Conservation (phyloP, 2,329 filamentous ascomycete species). For the Colletotrichum graminicola region DNA sequence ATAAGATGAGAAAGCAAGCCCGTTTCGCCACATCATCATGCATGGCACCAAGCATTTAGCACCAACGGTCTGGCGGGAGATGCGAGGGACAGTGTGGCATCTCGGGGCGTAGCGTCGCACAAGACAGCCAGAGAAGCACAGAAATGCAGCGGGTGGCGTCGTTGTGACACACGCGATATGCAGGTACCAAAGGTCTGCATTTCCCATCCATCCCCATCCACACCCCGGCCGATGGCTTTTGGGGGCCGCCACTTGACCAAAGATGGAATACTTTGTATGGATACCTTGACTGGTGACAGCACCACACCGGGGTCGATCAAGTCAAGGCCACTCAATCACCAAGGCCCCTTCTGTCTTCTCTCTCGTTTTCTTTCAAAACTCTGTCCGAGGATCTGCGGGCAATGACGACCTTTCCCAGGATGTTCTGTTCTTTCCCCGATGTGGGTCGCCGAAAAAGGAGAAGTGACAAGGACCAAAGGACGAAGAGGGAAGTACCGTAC, state of each 20-base stretch:
- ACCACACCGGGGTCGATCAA: too few relatives aligned
- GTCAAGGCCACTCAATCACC: too few relatives aligned
- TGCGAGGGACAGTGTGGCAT: slow-evolving; percentile 20
- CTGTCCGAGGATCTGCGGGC: slow-evolving; percentile 29
- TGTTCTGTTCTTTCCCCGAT: slow-evolving; percentile 2
- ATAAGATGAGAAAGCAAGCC: slow-evolving; percentile 1
- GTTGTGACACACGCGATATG: slow-evolving; percentile 35
- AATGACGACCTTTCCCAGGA: slow-evolving; percentile 17
- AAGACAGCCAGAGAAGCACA: neutral
- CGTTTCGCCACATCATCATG: slow-evolving; percentile 15
- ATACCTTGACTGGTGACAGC: too few relatives aligned
- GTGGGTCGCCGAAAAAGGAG: slow-evolving; percentile 5
- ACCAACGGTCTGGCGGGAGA: slow-evolving; percentile 37
- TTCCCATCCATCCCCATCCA: neutral
- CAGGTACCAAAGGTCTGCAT: slow-evolving; percentile 28
- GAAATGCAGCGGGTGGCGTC: slow-evolving; percentile 38
- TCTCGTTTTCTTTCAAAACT: slow-evolving; percentile 1
- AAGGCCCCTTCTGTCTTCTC: neutral
- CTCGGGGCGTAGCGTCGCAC: slow-evolving; percentile 28
- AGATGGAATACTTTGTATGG: neutral
- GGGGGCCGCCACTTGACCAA: neutral
- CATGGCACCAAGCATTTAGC: slow-evolving; percentile 28
- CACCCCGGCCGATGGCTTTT: neutral
- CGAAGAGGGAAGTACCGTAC: slow-evolving; percentile 7
- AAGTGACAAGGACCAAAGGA: slow-evolving; percentile 3